Evolutionary conservation across 2,329 filamentous ascomycete species (phyloP).

Genomic region (Trichoderma aggressivum): DNA sequence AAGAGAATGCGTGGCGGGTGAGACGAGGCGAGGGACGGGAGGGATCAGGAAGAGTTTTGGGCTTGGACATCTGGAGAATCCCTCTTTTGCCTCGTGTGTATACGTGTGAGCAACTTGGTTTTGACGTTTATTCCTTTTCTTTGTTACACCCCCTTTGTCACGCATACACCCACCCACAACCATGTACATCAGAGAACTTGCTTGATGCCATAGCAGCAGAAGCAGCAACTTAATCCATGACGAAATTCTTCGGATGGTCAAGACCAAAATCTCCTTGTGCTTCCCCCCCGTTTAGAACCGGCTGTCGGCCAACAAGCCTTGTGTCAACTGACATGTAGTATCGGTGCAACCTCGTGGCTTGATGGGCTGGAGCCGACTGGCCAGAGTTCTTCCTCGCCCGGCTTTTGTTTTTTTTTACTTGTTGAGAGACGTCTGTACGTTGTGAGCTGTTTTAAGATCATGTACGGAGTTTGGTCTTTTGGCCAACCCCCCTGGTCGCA

Average conservation of each 20-base stretch:
- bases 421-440: no score
- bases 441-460: neutral
- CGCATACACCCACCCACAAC: conserved; percentile 20
- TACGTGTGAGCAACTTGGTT: conserved; percentile 24
- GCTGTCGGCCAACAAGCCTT: neutral
- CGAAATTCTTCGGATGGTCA: conserved; percentile 11
- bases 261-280: neutral
- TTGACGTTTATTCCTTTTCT: neutral
- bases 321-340: neutral
- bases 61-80: neutral
- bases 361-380: conserved; percentile 7
- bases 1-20: neutral
- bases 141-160: conserved; percentile 16
- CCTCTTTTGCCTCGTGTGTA: conserved; percentile 8
- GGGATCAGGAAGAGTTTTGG: conserved; percentile 1
- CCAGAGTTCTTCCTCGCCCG: neutral
- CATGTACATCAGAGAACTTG: conserved; percentile 30
- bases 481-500: neutral
- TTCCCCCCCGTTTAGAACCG: neutral
- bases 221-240: conserved; percentile 14
- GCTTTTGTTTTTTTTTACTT: no score
- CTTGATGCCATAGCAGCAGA: conserved; percentile 8
- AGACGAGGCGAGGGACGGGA: neutral
- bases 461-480: neutral
- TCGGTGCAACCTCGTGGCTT: conserved; percentile 1